phyloP scores from a whole-genome alignment of 768 basidiomycete species.

The Suillus cothurnatus region DNA sequence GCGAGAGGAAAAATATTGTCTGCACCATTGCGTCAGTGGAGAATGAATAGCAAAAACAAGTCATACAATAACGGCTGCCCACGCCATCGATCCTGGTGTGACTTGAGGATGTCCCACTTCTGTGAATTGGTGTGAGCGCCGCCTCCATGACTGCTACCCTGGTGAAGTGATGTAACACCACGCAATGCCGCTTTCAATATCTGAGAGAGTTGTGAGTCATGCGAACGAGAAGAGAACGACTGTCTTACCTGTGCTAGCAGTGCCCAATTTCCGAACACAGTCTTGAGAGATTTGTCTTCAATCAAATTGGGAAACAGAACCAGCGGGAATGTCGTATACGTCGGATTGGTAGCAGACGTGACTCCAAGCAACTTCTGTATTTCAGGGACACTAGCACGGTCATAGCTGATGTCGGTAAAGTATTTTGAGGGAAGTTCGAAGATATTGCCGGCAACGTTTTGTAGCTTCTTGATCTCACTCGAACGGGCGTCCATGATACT shows the following conservation, averaged over 20 bases:
- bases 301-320: too few relatives aligned
- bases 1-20: neutral
- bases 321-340: too few relatives aligned
- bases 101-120: neutral
- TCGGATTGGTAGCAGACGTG: too few relatives aligned
- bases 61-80: neutral
- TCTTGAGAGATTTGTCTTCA: too few relatives aligned
- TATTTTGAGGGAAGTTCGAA: too few relatives aligned
- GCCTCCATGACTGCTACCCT: neutral
- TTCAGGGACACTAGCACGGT: too few relatives aligned
- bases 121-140: neutral
- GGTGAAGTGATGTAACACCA: neutral
- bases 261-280: neutral
- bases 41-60: too few relatives aligned
- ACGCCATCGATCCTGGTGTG: neutral
- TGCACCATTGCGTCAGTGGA: neutral
- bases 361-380: too few relatives aligned
- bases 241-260: neutral
- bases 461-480: too few relatives aligned
- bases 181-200: neutral
- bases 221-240: neutral
- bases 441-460: too few relatives aligned
- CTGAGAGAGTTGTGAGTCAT: neutral
- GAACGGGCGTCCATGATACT: too few relatives aligned
- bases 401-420: too few relatives aligned